Evolutionary conservation across 1,284 basidiomycete species (phyloP), one percentile per base, ranked within the genome.

Genomic region (Rhodotorula sp.): DNA sequence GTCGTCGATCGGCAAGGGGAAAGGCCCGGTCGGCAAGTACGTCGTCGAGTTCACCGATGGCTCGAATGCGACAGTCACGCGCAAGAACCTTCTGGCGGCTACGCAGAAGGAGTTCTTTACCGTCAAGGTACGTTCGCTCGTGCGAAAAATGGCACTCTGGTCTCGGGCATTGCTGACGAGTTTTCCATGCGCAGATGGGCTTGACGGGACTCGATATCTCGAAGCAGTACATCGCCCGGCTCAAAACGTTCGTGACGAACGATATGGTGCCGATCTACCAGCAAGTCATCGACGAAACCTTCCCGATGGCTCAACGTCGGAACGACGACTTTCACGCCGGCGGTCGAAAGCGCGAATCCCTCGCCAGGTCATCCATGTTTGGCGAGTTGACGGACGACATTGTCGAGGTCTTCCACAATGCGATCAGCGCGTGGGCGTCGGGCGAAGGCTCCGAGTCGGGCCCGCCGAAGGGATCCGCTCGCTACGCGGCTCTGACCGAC

Each of bases 281-380:
- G 19, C 23, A 10, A 28, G 62, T 66, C 54, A 66, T 73, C 57
- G 26, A 64, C 61, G 66, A 66, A 5, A 21, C 19, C 3, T 64
- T 62, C 50, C 58, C 59, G 7, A 59, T 61, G 16, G 62, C 67
- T 2, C 60, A 62, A 5, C 0, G 8, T 5, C 50, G 56, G 47
- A 64, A 62, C 59, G 67, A 66, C 23, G 50, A 12, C 19, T 73
- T 70, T 45, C 64, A 58, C 55, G 64, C 66, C 26, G 72, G 69
- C 26, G 69, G 69, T 10, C 4, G 7, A 2, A 12, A 26, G 23
- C 68, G 72, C n/a, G 48, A 63, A 8, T 23, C 14, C 5, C 67
- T 73, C 54, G 67, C 67, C 28, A 45, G 64, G 50, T 49, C 21
- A 21, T 60, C 69, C 8, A 34, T 63, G 3, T 70, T 64, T 21